phyloP scores from a whole-genome alignment of 2,329 filamentous ascomycete species.

The Phaeosphaeria sp. region DNA sequence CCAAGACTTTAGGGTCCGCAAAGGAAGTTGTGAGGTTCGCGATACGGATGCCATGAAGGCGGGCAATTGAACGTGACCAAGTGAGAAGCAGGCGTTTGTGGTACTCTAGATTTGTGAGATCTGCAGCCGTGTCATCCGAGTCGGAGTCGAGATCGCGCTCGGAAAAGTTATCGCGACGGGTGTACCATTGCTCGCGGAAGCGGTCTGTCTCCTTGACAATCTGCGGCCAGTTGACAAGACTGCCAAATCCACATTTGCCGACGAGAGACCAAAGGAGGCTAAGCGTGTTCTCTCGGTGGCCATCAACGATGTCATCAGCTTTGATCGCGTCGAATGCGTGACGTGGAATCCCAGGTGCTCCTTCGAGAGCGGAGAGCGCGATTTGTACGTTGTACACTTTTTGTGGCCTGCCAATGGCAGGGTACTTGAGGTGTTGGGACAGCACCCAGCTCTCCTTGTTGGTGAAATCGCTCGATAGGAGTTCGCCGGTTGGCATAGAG shows the following conservation, averaged over 20 bases:
- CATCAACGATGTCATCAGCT: conserved; percentile 67
- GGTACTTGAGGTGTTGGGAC: conserved; percentile 65
- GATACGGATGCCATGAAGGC: conserved; percentile 54
- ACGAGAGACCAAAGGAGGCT: conserved; percentile 66
- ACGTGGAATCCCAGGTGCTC: conserved; percentile 49
- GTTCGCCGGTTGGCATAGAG: conserved; percentile 53
- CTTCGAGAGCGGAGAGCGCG: conserved; percentile 60
- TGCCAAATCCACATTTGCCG: conserved; percentile 61
- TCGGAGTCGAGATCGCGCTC: conserved; percentile 44
- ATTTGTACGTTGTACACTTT: conserved; percentile 67
- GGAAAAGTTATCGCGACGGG: conserved; percentile 32
- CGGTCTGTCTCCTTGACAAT: conserved; percentile 59
- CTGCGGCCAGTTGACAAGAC: conserved; percentile 63
- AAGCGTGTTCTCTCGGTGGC: conserved; percentile 69
- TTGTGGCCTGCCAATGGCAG: conserved; percentile 60
- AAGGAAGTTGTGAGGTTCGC: conserved; percentile 66
- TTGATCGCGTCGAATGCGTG: conserved; percentile 53
- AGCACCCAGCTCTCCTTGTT: conserved; percentile 54
- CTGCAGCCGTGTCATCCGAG: conserved; percentile 26
- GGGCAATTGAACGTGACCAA: conserved; percentile 63
- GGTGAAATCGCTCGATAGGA: conserved; percentile 48
- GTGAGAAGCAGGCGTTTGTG: conserved; percentile 56
- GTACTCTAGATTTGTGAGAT: conserved; percentile 39
- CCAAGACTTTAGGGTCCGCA: conserved; percentile 60
- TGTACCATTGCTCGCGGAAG: conserved; percentile 46